Percentiles rank a stretch among this genome's conserved stretches.
These are phyloP conservation scores for Byssothecium circinans DNA, from an alignment of 2,329 filamentous ascomycete species.

Conservation along the genomic window DNA sequence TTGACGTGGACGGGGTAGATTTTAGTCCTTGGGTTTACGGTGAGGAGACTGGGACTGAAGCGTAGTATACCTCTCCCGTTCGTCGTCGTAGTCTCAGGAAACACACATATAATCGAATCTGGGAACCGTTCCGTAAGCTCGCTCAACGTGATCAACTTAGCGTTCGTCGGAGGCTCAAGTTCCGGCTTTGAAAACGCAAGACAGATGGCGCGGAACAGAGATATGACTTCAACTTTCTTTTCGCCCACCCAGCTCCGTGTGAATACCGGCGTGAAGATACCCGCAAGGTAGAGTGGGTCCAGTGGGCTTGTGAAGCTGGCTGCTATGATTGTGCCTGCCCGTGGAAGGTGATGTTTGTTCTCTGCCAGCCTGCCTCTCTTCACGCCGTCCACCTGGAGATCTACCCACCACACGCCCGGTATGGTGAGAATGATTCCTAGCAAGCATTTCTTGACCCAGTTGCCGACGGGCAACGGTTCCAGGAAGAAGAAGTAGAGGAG, in stretches of 20 bases:
- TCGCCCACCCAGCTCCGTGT: slow-evolving; percentile 78
- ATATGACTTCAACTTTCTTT: slow-evolving; percentile 73
- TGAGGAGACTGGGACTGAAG: slow-evolving; percentile 75
- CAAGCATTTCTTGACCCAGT: slow-evolving; percentile 74
- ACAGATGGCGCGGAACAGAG: slow-evolving; percentile 73
- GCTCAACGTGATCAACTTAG: slow-evolving; percentile 41
- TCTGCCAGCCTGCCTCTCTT: slow-evolving; percentile 58
- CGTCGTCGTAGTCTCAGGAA: slow-evolving; percentile 91
- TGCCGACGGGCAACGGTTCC: slow-evolving; percentile 75
- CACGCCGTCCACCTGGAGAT: slow-evolving; percentile 96
- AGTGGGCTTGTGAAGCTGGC: slow-evolving; percentile 90
- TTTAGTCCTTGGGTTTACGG: slow-evolving; percentile 65
- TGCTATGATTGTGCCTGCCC: slow-evolving; percentile 79
- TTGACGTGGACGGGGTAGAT: slow-evolving; percentile 91
- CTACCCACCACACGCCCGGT: slow-evolving; percentile 96
- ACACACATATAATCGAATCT: slow-evolving; percentile 76
- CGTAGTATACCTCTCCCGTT: slow-evolving; percentile 90
- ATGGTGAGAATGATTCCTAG: slow-evolving; percentile 86
- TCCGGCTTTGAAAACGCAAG: slow-evolving; percentile 68
- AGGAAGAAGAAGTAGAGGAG: slow-evolving; percentile 77
- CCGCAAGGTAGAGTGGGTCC: slow-evolving; percentile 90
- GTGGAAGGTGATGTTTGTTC: slow-evolving; percentile 66
- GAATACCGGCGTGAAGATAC: slow-evolving; percentile 95
- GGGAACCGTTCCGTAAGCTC: slow-evolving; percentile 68
- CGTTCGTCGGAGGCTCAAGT: slow-evolving; percentile 31